phyloP scores from a whole-genome alignment of 805 yeast genomes.

The Myxozyma nipponensis region DNA sequence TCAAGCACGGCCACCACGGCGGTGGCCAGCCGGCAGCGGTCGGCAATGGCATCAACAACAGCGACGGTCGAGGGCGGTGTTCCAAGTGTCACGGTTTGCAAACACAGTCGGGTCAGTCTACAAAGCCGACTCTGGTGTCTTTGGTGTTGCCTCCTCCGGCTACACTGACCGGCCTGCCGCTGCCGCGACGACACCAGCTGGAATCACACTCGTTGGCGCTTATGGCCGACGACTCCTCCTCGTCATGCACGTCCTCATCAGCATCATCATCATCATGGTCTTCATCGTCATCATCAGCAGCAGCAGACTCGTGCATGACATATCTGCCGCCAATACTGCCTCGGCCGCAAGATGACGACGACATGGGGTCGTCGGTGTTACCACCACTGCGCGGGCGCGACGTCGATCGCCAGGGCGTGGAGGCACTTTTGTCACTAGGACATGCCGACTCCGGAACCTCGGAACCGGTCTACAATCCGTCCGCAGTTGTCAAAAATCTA shows the following conservation, averaged over 20 bases:
- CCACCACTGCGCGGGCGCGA: constrained; percentile 1
- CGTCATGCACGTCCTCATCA: constrained; percentile 2
- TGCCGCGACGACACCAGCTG: background rate
- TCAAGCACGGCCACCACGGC: constrained; percentile 24
- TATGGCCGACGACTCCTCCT: background rate
- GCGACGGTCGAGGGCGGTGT: background rate
- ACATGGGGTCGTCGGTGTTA: background rate
- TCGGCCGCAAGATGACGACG: constrained; percentile 3
- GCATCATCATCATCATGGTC: background rate
- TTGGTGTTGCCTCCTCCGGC: background rate
- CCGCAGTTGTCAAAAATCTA: constrained; percentile 5
- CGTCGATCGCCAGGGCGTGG: constrained; percentile 27
- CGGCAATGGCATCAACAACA: constrained; percentile 1
- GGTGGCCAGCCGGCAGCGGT: background rate
- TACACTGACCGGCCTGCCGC: background rate
- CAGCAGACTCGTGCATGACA: background rate
- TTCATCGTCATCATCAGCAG: background rate
- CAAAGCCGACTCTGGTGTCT: background rate
- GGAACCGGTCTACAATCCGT: background rate
- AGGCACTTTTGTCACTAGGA: constrained; percentile 20
- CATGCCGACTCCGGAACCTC: background rate
- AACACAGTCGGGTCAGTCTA: background rate
- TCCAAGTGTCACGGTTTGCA: background rate
- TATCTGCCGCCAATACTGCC: constrained; percentile 11
- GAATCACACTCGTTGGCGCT: background rate